A percentile compares a stretch with the other conserved stretches of the same genome.
Evolutionary conservation across 2,329 filamentous ascomycete genomes (phyloP).

Genomic region (Alternaria conjuncta): DNA sequence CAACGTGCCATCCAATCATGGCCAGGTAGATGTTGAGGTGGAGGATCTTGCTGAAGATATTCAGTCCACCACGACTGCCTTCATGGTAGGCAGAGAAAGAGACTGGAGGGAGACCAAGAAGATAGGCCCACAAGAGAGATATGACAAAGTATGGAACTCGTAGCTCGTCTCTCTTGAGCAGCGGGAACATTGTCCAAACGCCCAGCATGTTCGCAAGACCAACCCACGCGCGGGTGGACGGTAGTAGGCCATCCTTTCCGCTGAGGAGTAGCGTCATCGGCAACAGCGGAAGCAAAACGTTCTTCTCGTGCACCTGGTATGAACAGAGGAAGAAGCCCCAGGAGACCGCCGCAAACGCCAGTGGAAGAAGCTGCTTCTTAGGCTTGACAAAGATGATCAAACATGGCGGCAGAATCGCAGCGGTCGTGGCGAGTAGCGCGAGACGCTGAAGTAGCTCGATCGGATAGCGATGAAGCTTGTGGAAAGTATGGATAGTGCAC

Average conservation of each 20-base stretch:
- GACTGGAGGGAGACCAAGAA: constrained; percentile 84
- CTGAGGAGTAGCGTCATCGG: constrained; percentile 91
- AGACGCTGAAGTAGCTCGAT: constrained; percentile 74
- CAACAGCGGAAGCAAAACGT: constrained; percentile 86
- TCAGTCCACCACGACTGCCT: constrained; percentile 50
- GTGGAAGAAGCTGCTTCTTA: constrained; percentile 75
- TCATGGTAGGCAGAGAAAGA: constrained; percentile 71
- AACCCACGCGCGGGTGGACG: constrained; percentile 83
- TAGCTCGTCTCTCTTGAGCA: constrained; percentile 84
- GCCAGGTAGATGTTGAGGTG: constrained; percentile 77
- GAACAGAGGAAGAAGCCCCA: constrained; percentile 99
- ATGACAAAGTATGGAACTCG: constrained; percentile 84
- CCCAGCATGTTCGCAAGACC: constrained; percentile 94
- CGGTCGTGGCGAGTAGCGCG: constrained; percentile 76
- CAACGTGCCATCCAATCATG: constrained; percentile 83
- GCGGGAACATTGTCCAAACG: constrained; percentile 90
- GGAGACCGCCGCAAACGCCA: constrained; percentile 80
- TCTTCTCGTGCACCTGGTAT: constrained; percentile 99
- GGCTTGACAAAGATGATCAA: constrained; percentile 80
- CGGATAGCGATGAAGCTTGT: constrained; percentile 83
- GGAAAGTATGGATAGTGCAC: constrained; percentile 87
- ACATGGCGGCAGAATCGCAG: constrained; percentile 80
- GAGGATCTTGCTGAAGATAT: constrained; percentile 69
- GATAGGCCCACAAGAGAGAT: constrained; percentile 86
- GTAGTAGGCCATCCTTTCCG: constrained; percentile 76